These are phyloP conservation scores for Chenopodium suecicum DNA, from an alignment of 148 eudicot species.

Conservation along the genomic window DNA sequence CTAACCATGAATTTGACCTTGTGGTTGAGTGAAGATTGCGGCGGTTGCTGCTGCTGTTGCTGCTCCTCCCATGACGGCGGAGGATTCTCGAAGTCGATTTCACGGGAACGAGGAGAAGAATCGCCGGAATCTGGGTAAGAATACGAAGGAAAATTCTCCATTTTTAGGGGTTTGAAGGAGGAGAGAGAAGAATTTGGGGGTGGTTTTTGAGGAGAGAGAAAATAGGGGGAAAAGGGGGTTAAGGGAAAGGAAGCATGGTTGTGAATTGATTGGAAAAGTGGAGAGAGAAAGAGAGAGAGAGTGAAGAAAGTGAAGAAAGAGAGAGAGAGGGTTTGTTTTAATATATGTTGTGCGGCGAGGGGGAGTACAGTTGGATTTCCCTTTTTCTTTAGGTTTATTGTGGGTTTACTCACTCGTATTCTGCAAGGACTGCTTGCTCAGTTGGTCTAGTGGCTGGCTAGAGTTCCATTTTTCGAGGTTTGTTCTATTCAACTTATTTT, in stretches of 20 bases:
- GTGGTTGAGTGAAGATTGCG: slow-evolving; percentile 15
- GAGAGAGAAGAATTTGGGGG: not conserved
- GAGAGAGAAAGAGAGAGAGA: not conserved
- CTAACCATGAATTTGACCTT: slow-evolving; percentile 83
- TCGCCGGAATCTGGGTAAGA: slow-evolving; percentile 74
- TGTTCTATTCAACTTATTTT: too few species aligned
- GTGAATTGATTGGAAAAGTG: too few species aligned
- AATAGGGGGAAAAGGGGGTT: not conserved
- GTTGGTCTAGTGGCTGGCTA: too few species aligned
- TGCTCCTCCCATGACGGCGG: slow-evolving; percentile 52
- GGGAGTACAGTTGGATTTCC: too few species aligned
- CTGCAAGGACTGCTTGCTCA: too few species aligned
- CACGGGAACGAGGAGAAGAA: slow-evolving; percentile 83
- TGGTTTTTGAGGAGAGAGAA: not conserved
- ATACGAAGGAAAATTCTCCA: slow-evolving; percentile 68
- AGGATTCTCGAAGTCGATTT: slow-evolving; percentile 67
- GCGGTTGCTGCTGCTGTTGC: not conserved
- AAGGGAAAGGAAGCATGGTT: not conserved
- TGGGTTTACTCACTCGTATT: too few species aligned
- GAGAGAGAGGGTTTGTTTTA: not conserved
- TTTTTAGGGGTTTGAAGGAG: not conserved
- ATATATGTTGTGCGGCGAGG: slow-evolving; percentile 10
- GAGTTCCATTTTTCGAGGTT: too few species aligned
- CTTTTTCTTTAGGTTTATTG: too few species aligned
- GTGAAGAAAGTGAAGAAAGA: not conserved